These are phyloP conservation scores for Metschnikowia dekortorum DNA, from an alignment of 805 yeast species.

Conservation along the genomic window DNA sequence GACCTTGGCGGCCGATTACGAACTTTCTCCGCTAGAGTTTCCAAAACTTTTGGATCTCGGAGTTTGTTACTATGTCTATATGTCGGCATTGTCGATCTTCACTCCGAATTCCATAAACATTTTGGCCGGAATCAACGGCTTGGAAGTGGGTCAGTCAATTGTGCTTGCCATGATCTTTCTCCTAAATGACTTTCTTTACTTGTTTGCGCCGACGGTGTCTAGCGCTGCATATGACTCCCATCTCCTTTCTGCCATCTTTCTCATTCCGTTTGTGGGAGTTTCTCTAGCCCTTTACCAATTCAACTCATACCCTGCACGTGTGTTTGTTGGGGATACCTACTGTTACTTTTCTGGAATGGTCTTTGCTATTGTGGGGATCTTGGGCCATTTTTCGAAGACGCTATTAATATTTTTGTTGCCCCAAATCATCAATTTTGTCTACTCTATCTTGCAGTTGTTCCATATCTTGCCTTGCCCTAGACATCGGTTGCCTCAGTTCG, in stretches of 20 bases:
- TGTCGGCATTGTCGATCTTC: conserved; percentile 88
- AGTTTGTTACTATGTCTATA: conserved; percentile 72
- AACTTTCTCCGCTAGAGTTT: conserved; percentile 27
- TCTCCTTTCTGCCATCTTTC: conserved; percentile 68
- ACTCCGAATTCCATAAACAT: conserved; percentile 96
- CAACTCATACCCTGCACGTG: conserved; percentile 90
- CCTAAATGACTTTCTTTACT: conserved; percentile 71
- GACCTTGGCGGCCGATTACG: conserved; percentile 32
- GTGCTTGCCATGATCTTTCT: conserved; percentile 69
- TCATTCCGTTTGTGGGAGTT: conserved; percentile 85
- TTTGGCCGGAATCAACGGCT: conserved; percentile 92
- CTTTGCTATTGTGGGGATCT: conserved; percentile 92
- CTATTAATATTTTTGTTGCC: conserved; percentile 81
- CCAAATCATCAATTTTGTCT: conserved; percentile 84
- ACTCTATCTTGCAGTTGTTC: conserved; percentile 89
- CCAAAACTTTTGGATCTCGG: conserved; percentile 71
- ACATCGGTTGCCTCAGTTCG: conserved; percentile 83
- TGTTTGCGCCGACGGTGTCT: conserved; percentile 39
- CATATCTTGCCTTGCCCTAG: conserved; percentile 90
- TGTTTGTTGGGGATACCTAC: conserved; percentile 96
- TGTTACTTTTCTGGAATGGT: conserved; percentile 99
- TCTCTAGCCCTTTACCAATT: conserved; percentile 67
- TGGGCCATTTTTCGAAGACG: conserved; percentile 95
- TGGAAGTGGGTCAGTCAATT: conserved; percentile 93
- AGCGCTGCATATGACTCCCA: conserved; percentile 72